Base-by-base conservation (phyloP, 2,329 filamentous ascomycete genomes). In the Cercospora sp. region DNA sequence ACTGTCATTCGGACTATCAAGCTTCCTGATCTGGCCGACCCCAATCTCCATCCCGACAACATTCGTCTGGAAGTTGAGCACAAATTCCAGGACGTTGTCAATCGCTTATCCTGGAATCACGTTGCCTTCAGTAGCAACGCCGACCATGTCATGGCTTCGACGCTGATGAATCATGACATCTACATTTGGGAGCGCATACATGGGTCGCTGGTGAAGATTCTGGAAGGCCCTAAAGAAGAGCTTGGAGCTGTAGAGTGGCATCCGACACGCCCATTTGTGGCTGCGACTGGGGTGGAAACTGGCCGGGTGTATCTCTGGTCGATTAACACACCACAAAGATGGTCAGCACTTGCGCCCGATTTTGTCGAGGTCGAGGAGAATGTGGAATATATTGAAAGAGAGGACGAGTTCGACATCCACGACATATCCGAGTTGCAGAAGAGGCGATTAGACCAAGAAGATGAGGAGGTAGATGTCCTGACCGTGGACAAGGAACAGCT, bases 291-390 rank as follows among this genome's bases (percentile, higher is more conserved):
- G 3, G 85, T 98, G 5, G 96, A 99, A 80, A 94, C 92, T 0
- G 95, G 95, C 6, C 89, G 92, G 65, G 92, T 99, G 77, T 97
- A 97, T 81, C 91, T 97, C 37, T 99, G 95, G 95, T 94, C 93
- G 5, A 95, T 97, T 65, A 89, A 94, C 49, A 95, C 92, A 65
- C 94, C 95, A 9, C 96, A 99, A 78, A 91, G 95, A 75, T 99
- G 95, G 96, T 97, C 94, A 16, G 94, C 95, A 1, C 86, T 99
- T 32, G 96, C 96, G 5, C 95, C 95, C 0, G 96, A 99, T 80
- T 99, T 99, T 80, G 91, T 90, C 49, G 95, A 99, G 80, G 93
- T 99, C 13, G 95, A 99, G 80, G 95, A 99, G 81, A 99, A 99
- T 74, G 93, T 97, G 24, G 93, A 98, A 79, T 99, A 99, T 78